Conservation (phyloP, 768 basidiomycete genomes). For the Amanita fuliginea region DNA sequence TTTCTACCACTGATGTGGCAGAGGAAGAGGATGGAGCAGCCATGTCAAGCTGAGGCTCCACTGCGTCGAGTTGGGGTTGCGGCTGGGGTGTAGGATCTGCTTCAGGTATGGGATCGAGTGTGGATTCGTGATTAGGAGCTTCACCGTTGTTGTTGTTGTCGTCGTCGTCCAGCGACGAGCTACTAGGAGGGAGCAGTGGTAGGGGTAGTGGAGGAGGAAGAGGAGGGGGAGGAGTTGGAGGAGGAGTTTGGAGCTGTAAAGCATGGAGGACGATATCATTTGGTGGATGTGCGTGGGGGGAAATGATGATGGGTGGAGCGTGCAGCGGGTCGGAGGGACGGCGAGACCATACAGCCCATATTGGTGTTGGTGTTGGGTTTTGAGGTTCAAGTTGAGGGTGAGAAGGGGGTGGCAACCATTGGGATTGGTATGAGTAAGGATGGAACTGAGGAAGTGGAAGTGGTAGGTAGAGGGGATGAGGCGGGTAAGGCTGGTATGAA, state of each 20-base stretch:
- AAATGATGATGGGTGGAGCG: conserved; percentile 67
- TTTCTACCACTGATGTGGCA: conserved; percentile 29
- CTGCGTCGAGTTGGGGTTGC: no score
- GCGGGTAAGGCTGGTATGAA: no score
- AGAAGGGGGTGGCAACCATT: neutral
- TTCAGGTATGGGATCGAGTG: neutral
- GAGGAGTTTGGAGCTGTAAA: conserved; percentile 41
- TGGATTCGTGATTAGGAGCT: neutral
- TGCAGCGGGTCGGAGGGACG: conserved; percentile 51
- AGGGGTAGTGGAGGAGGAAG: neutral
- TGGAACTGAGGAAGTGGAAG: no score
- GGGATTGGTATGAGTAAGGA: no score
- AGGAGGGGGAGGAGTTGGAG: conserved; percentile 24
- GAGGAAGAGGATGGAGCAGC: conserved; percentile 29
- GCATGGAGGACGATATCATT: conserved; percentile 44
- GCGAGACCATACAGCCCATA: conserved; percentile 65
- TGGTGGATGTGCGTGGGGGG: conserved; percentile 52
- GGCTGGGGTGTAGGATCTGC: no score
- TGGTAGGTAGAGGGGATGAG: no score
- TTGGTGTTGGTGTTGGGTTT: conserved; percentile 8
- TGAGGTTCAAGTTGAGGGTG: neutral
- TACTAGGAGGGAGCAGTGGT: no score
- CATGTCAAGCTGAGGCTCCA: no score
- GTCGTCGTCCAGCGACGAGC: no score
- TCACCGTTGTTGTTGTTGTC: no score